These are phyloP conservation scores for Nemania diffusa DNA, from an alignment of 2,329 filamentous ascomycete genomes.

Conservation along the genomic window DNA sequence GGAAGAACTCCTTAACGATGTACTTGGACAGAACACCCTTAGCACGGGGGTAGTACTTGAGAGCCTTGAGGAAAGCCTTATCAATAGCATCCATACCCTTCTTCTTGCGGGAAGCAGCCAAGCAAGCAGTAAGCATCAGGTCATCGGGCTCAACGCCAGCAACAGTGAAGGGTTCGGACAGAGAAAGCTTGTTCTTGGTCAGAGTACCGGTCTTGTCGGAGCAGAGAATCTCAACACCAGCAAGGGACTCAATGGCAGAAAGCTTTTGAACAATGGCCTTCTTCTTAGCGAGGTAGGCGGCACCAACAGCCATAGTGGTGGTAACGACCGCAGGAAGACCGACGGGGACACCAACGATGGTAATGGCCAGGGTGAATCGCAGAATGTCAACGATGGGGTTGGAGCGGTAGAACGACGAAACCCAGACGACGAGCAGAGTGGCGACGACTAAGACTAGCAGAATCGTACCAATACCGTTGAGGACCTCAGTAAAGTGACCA, in stretches of 20 bases:
- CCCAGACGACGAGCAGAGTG: conserved; percentile 84
- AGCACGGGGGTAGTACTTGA: conserved; percentile 83
- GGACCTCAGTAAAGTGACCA: conserved; percentile 91
- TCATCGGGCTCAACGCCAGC: conserved; percentile 85
- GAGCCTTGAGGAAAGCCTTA: conserved; percentile 90
- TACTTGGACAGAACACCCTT: conserved; percentile 85
- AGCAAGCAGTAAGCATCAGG: conserved; percentile 90
- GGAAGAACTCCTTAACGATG: conserved; percentile 84
- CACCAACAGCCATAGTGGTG: conserved; percentile 94
- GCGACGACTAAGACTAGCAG: conserved; percentile 83
- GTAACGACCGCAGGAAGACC: conserved; percentile 94
- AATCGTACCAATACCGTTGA: conserved; percentile 86
- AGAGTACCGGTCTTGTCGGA: conserved; percentile 94
- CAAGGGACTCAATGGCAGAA: conserved; percentile 89
- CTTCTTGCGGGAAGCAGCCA: conserved; percentile 92
- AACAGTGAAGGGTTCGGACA: conserved; percentile 86
- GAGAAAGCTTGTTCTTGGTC: conserved; percentile 93
- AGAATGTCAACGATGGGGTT: conserved; percentile 83
- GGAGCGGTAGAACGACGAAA: conserved; percentile 88
- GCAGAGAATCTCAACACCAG: conserved; percentile 93
- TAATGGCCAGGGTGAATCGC: conserved; percentile 86
- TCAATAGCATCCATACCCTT: conserved; percentile 96
- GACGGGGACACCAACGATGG: conserved; percentile 91
- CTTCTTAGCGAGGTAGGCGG: conserved; percentile 90
- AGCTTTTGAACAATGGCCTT: conserved; percentile 94